phyloP scores from a whole-genome alignment of 306 rosid genomes.

The Citrullus mucosospermus region DNA sequence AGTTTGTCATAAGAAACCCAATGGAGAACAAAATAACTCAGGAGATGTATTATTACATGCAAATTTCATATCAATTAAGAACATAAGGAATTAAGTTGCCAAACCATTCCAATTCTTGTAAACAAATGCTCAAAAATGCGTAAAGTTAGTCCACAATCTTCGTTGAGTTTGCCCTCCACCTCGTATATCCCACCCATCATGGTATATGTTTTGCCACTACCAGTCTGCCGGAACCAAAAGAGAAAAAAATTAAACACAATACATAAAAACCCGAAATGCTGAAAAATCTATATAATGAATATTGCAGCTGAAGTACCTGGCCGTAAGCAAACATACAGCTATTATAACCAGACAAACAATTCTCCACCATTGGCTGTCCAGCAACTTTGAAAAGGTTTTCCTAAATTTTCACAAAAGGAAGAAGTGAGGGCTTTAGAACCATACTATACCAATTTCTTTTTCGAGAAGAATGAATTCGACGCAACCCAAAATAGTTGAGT shows the following conservation, averaged over 20 bases:
- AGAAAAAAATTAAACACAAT: not conserved
- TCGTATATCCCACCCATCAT: slow-evolving; percentile 92
- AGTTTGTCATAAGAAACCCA: slow-evolving; percentile 11
- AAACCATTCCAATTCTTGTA: slow-evolving; percentile 49
- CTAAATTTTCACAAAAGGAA: slow-evolving; percentile 25
- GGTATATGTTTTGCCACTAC: slow-evolving; percentile 94
- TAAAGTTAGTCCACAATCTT: slow-evolving; percentile 76
- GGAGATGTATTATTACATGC: slow-evolving; percentile 1
- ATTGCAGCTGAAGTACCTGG: slow-evolving; percentile 42
- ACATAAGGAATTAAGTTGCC: slow-evolving; percentile 10
- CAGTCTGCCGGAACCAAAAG: slow-evolving; percentile 52
- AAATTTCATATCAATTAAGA: slow-evolving; percentile 8
- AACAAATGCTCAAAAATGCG: slow-evolving; percentile 83
- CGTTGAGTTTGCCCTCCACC: slow-evolving; percentile 45
- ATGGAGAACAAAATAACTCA: not conserved
- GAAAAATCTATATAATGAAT: not conserved
- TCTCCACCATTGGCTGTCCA: slow-evolving; percentile 94
- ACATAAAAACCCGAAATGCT: not conserved
- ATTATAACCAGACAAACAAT: slow-evolving; percentile 93
- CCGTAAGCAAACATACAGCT: slow-evolving; percentile 97
- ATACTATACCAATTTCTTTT: not conserved
- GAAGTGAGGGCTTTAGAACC: not conserved
- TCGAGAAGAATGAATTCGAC: not conserved
- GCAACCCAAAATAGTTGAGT: not conserved
- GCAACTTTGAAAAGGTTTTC: slow-evolving; percentile 73